Percentiles rank a stretch among this genome's conserved stretches.
phyloP scores from a whole-genome alignment of 208 protist species.

The Trypanosoma melophagium region DNA sequence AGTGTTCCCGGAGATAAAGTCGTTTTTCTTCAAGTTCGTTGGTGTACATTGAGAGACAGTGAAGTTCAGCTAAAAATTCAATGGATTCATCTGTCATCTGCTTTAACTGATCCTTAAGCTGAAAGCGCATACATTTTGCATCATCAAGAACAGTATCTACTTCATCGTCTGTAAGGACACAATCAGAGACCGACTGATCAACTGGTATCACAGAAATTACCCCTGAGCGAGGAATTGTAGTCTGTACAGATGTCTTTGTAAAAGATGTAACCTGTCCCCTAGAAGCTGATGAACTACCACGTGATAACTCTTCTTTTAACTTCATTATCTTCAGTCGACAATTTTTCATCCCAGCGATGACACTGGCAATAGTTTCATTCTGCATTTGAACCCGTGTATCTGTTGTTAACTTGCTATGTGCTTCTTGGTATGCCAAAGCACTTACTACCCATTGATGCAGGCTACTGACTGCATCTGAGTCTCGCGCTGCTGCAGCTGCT shows the following conservation, averaged over 20 bases:
- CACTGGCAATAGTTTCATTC: constrained; percentile 53
- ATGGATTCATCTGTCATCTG: constrained; percentile 26
- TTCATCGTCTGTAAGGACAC: constrained; percentile 66
- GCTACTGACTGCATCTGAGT: constrained; percentile 41
- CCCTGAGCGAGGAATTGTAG: constrained; percentile 47
- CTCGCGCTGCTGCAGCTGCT: constrained; percentile 35
- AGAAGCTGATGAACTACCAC: constrained; percentile 18
- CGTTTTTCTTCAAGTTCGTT: constrained; percentile 56
- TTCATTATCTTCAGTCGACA: constrained; percentile 61
- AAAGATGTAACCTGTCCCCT: constrained; percentile 64
- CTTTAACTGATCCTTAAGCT: constrained; percentile 36
- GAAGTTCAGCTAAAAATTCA: constrained; percentile 37
- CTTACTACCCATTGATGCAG: constrained; percentile 65
- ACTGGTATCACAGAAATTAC: constrained; percentile 56
- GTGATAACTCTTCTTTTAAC: constrained; percentile 53
- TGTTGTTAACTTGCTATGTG: constrained; percentile 46
- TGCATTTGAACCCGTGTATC: constrained; percentile 64
- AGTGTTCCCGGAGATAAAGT: constrained; percentile 54
- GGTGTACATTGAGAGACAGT: constrained; percentile 47
- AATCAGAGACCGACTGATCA: constrained; percentile 38
- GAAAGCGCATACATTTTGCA: constrained; percentile 33
- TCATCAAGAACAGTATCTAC: constrained; percentile 32
- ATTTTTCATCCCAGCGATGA: constrained; percentile 63
- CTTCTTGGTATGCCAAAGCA: constrained; percentile 64
- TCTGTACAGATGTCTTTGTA: constrained; percentile 49